These are phyloP conservation scores for Apostasia ramifera DNA, from an alignment of 106 monocot species.

Conservation along the genomic window DNA sequence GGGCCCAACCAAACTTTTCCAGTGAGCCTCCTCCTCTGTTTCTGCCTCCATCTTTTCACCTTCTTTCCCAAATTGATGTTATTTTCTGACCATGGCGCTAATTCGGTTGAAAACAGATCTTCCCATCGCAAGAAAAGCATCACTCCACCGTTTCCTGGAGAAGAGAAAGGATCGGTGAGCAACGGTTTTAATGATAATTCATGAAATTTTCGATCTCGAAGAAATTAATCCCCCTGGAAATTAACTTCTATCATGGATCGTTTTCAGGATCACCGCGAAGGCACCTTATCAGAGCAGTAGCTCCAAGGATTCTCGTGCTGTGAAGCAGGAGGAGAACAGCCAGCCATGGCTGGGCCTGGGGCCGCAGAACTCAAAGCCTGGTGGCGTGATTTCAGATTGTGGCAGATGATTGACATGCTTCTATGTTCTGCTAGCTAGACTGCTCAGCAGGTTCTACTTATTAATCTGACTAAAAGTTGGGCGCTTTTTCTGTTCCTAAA, in stretches of 20 bases:
- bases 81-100: no score
- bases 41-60: not conserved
- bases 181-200: not conserved
- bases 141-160: constrained; percentile 71
- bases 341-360: constrained; percentile 45
- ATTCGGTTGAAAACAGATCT: constrained; percentile 23
- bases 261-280: constrained; percentile 36
- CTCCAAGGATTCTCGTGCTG: not conserved
- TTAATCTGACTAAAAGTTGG: no score
- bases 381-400: constrained; percentile 14
- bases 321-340: constrained; percentile 21
- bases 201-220: not conserved
- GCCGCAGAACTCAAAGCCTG: not conserved
- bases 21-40: constrained; percentile 1
- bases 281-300: constrained; percentile 34
- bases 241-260: constrained; percentile 3
- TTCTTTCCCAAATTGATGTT: no score
- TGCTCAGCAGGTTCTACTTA: no score
- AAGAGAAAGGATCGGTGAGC: constrained; percentile 72
- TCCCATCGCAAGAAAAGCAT: constrained; percentile 56
- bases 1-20: constrained; percentile 3
- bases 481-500: no score
- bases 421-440: not conserved
- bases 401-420: constrained; percentile 2
- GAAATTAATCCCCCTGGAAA: not conserved